These are phyloP conservation scores for Backusella mclennaniae DNA, from an alignment of 192 early-diverging fungal species.

Conservation along the genomic window DNA sequence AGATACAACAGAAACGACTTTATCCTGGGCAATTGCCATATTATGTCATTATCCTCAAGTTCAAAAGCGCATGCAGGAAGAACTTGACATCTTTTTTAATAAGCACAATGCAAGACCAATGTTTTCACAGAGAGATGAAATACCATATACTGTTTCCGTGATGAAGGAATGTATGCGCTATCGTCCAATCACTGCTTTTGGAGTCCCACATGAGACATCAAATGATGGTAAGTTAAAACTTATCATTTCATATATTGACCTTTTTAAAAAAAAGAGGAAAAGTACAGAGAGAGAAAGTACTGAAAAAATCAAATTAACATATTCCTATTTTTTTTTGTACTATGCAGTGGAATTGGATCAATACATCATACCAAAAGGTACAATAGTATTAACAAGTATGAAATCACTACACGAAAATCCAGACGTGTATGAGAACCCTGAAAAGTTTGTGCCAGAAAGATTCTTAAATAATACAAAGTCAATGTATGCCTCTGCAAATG, in stretches of 20 bases:
- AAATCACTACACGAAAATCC: constrained; percentile 40
- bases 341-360: constrained; percentile 13
- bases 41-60: not conserved
- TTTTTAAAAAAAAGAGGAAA: no score
- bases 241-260: not conserved
- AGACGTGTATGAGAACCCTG: constrained; percentile 36
- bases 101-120: not conserved
- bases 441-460: constrained; percentile 51
- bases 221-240: not conserved
- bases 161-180: constrained; percentile 9
- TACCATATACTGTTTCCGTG: not conserved
- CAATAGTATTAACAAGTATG: constrained; percentile 43
- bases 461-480: constrained; percentile 2
- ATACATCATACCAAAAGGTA: constrained; percentile 48
- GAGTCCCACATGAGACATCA: not conserved
- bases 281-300: no score
- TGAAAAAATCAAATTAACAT: not conserved
- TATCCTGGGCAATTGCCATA: not conserved
- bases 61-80: not conserved
- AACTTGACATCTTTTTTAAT: not conserved
- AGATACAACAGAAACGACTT: constrained; percentile 2
- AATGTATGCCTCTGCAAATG: constrained; percentile 15
- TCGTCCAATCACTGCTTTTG: not conserved
- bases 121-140: not conserved
- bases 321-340: not conserved